These are phyloP conservation scores for Candida odintsovae DNA, from an alignment of 805 yeast genomes.

Conservation along the genomic window DNA sequence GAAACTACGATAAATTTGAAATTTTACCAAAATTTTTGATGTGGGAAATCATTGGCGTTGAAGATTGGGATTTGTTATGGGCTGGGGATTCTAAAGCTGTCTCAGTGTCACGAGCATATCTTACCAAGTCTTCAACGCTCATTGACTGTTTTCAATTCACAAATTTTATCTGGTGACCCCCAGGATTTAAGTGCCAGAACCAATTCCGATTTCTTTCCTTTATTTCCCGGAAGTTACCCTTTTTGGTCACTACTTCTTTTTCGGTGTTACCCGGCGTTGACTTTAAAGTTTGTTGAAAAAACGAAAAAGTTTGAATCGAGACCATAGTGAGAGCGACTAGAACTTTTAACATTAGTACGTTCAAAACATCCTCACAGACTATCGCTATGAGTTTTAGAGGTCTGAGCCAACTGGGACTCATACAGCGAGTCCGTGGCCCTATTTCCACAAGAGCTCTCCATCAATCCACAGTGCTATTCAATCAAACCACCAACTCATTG, in stretches of 20 bases:
- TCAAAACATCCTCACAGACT: not conserved
- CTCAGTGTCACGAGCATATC: too few relatives aligned
- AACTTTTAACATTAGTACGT: not conserved
- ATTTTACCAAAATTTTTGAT: too few relatives aligned
- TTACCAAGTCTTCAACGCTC: too few relatives aligned
- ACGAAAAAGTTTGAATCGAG: not conserved
- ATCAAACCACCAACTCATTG: constrained; percentile 8
- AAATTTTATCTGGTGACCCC: too few relatives aligned
- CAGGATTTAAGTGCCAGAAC: not conserved
- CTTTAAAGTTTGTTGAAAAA: not conserved
- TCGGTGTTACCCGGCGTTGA: not conserved
- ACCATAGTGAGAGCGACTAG: not conserved
- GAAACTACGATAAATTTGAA: not conserved
- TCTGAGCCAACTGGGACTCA: not conserved
- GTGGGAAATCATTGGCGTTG: too few relatives aligned
- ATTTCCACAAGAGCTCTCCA: not conserved
- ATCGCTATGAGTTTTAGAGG: not conserved
- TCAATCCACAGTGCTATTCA: not conserved
- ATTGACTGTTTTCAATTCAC: too few relatives aligned
- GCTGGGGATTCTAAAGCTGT: too few relatives aligned
- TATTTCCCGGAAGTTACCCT: not conserved
- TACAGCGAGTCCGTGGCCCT: not conserved
- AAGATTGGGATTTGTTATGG: too few relatives aligned
- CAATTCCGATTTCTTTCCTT: not conserved
- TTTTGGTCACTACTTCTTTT: not conserved